Base-by-base conservation (phyloP, 2,329 filamentous ascomycete genomes). In the Exophiala calicioides region DNA sequence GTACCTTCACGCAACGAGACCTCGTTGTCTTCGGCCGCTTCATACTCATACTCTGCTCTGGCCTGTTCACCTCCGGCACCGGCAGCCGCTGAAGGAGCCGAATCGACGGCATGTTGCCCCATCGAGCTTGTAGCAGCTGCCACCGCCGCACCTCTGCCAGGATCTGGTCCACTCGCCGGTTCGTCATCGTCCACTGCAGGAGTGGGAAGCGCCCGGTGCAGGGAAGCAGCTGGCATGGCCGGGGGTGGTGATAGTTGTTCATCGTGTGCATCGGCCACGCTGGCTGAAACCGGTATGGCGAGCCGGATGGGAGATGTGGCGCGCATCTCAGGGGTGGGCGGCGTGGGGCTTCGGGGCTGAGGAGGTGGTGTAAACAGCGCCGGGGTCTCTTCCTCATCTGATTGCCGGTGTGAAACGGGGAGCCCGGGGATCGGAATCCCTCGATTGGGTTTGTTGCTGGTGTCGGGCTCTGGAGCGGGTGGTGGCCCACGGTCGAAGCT, bases 21-120 rank as follows among this genome's bases (percentile, higher is more conserved):
- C 70, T 98, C 93, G 62, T 98, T 98, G 58, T 95, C 90, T 68
- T 98, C 93, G 1, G 90, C 90, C 71, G 94, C 96, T 62, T 96
- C 91, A 64, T 98, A 98, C 65, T 98, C 93, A 65, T 93, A 98
- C 62, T 93, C 84, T 26, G 93, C 81, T 47, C 94, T 62, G 1
- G 93, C 93, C 36, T 82, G 82, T 64, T 84, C 80, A 42, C 86
- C 86, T 26, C 78, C 78, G 9, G 35, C 44, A 16, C 29, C 38
- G 19, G 69, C 56, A n/a, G 65, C 65, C 13, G 66, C 61, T 10
- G 65, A 56, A 1, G 68, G 70, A 21, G 73, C 72, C 33, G 67
- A 65, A 56, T 72, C 65, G 20, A 69, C 71, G 15, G 77, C 71
- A 29, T 68, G 68, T 15, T 67, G 61, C 20, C 65, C 71, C 55